Percentiles rank a stretch among this genome's conserved stretches.
These are phyloP conservation scores for Cryptococcus sp. DNA, from an alignment of 1,284 basidiomycete genomes.

Conservation along the genomic window DNA sequence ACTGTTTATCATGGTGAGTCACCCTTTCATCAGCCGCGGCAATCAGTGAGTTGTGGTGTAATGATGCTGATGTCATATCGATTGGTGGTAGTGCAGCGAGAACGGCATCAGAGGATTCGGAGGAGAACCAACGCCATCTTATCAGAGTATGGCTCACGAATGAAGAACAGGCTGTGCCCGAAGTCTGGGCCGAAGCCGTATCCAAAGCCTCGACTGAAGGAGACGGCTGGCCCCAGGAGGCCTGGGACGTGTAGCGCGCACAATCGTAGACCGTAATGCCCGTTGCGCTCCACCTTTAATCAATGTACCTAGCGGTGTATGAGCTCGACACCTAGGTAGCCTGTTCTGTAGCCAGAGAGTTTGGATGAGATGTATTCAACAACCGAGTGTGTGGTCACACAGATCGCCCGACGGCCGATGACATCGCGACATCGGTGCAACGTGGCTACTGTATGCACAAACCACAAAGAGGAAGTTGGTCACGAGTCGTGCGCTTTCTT, in stretches of 20 bases:
- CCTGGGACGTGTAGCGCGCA: constrained; percentile 13
- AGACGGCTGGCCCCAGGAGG: constrained; percentile 18
- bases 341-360: no score
- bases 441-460: no score
- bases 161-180: constrained; percentile 15
- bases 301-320: no score
- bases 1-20: constrained; percentile 32
- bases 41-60: not conserved
- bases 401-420: no score
- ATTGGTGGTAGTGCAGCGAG: constrained; percentile 7
- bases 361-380: no score
- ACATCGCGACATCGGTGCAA: no score
- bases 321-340: no score
- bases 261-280: no score
- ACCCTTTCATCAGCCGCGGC: not conserved
- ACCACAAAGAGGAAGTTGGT: no score
- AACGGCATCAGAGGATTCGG: constrained; percentile 22
- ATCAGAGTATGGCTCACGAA: constrained; percentile 25
- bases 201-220: constrained; percentile 1
- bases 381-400: no score
- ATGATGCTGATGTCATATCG: not conserved
- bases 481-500: no score
- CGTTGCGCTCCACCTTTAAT: no score
- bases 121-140: constrained; percentile 25
- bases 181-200: constrained; percentile 1